Conservation (phyloP, 2,329 filamentous ascomycete species). For the Stemphylium beticola region DNA sequence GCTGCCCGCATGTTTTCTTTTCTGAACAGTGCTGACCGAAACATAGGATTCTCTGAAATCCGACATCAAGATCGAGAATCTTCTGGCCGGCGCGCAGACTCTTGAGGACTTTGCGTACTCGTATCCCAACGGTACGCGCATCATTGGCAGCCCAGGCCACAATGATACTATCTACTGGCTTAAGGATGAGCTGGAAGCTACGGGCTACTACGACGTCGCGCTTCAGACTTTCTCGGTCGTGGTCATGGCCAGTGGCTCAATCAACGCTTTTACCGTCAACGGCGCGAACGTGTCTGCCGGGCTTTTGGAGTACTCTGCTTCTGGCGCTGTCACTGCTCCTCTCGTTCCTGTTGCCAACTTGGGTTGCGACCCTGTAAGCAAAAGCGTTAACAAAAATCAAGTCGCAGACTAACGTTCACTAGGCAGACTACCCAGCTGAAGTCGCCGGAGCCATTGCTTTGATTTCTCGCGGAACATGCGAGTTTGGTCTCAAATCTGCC, state of each 20-base stretch:
- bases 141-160: too few species aligned
- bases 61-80: too few species aligned
- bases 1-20: too few species aligned
- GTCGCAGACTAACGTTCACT: neutral
- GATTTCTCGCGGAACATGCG: conserved; percentile 71
- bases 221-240: neutral
- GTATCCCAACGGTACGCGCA: too few species aligned
- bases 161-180: too few species aligned
- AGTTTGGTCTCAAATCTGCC: conserved; percentile 74
- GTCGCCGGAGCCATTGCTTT: conserved; percentile 71
- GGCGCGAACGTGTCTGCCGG: neutral
- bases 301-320: neutral
- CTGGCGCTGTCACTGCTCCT: neutral
- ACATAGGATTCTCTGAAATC: too few species aligned
- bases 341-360: neutral
- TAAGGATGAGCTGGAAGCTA: too few species aligned
- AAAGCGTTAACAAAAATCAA: neutral
- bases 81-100: too few species aligned
- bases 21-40: too few species aligned
- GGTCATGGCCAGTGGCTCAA: neutral
- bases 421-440: conserved; percentile 64
- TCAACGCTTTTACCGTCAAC: neutral
- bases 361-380: neutral
- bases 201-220: neutral
- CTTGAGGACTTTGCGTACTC: too few species aligned